phyloP scores from a whole-genome alignment of 1,284 basidiomycete species.

The Ustilago shanxiensis region DNA sequence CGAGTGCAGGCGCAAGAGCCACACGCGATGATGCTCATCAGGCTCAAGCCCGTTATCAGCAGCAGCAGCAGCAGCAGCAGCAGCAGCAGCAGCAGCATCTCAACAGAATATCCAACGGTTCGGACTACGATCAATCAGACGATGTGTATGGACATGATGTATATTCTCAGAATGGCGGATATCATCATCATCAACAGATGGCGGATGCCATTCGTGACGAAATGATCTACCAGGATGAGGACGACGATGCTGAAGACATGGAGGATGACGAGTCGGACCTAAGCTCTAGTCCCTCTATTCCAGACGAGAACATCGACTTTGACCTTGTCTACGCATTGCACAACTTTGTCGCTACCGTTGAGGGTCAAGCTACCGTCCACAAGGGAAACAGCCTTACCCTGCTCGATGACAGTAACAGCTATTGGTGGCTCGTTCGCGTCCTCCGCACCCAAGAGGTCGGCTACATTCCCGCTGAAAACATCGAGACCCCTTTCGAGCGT shows the following conservation, averaged over 20 bases:
- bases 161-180: slow-evolving; percentile 24
- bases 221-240: slow-evolving; percentile 59
- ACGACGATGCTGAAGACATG: slow-evolving; percentile 56
- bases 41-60: slow-evolving; percentile 20
- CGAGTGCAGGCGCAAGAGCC: slow-evolving; percentile 49
- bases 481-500: slow-evolving; percentile 97
- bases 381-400: slow-evolving; percentile 69
- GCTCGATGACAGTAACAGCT: slow-evolving; percentile 69
- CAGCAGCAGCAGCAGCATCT: slow-evolving; percentile 23
- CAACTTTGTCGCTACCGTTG: slow-evolving; percentile 69
- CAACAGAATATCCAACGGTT: slow-evolving; percentile 23
- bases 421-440: slow-evolving; percentile 70
- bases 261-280: slow-evolving; percentile 68
- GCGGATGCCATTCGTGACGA: slow-evolving; percentile 53
- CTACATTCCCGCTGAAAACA: slow-evolving; percentile 99
- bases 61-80: slow-evolving; percentile 25
- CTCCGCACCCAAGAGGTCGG: slow-evolving; percentile 85
- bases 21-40: slow-evolving; percentile 41
- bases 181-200: slow-evolving; percentile 42
- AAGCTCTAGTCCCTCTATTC: slow-evolving; percentile 69
- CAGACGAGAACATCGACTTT: slow-evolving; percentile 70
- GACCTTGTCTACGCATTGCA: slow-evolving; percentile 70
- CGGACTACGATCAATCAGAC: slow-evolving; percentile 22
- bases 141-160: slow-evolving; percentile 41
- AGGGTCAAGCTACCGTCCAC: slow-evolving; percentile 69